Evolutionary conservation across 192 early-diverging fungal species (phyloP), one percentile per base, ranked within the genome.

Genomic region (Mortierella alpina): DNA sequence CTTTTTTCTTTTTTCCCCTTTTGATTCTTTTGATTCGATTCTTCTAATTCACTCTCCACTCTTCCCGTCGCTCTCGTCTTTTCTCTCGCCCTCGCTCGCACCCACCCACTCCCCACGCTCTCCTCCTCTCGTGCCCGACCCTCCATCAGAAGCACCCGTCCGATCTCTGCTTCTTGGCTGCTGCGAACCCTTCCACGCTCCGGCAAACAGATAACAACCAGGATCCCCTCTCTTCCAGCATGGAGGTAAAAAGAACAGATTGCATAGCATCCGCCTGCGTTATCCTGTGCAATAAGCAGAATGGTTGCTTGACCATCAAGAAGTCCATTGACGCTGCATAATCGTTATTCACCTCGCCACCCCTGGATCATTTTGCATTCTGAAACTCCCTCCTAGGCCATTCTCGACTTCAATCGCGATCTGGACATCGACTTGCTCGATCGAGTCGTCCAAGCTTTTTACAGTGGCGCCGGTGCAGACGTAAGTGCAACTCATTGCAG

Each of bases 371-470:
- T 7, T 52, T n/a, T 31, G 39, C 49, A 53, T 15, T 40, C 50
- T 58, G n/a, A 6, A 20, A 45, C 10, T 40, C 41, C 6, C 20
- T 20, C 18, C 54, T 65, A 94, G 86, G 85, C 83, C 62, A 90
- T 99, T 79, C 89, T 99, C 68, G 96, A 99, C 80, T 97, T 97
- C 79, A 91, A 86, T 72, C 86, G 87, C 73, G 95, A 97, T 60
- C 88, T 99, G 70, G 94, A 99, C 73, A 87, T 97, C 59, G 82
- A 84, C 39, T 84, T 95, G 66, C 87, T 99, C 68, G 98, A 99
- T 91, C 89, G 88, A 53, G 95, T 98, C 22, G 96, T 99, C 48
- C 86, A 90, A 45, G 90, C 93, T 41, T 91, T 96, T 82, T 98
- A 87, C 84, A 84, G 83, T 18, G 90, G 89, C 53, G 87, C 86